Conservation (phyloP, 2,329 filamentous ascomycete species). For the Piedraia hortae region DNA sequence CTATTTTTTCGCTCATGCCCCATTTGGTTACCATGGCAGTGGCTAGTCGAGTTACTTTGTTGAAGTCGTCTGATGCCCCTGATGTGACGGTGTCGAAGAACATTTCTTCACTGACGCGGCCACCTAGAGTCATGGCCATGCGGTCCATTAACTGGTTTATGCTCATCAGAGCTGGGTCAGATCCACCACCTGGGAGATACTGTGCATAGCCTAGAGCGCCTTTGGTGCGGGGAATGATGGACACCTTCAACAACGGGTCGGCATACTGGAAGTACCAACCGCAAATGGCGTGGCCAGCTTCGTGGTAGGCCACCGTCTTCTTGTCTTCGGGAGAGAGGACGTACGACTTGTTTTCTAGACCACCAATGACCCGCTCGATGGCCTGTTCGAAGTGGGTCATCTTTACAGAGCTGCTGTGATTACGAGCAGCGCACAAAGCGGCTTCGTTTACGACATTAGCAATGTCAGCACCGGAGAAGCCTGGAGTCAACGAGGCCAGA, state of each 20-base stretch:
- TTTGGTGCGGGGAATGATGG: constrained; percentile 87
- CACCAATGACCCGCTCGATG: constrained; percentile 89
- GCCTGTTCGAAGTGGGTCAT: constrained; percentile 92
- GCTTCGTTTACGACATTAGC: constrained; percentile 97
- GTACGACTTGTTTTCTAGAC: constrained; percentile 87
- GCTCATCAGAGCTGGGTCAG: constrained; percentile 87
- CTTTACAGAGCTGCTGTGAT: constrained; percentile 49
- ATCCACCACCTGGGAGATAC: constrained; percentile 73
- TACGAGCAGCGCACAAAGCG: constrained; percentile 71
- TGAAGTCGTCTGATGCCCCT: constrained; percentile 88
- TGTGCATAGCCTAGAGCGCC: constrained; percentile 88
- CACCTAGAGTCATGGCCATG: constrained; percentile 97
- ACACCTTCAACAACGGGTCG: constrained; percentile 93
- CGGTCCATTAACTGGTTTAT: constrained; percentile 91
- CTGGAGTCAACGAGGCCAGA: constrained; percentile 73
- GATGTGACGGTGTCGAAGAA: constrained; percentile 94
- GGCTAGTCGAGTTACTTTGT: constrained; percentile 89
- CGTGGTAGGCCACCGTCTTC: constrained; percentile 87
- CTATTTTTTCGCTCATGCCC: constrained; percentile 90
- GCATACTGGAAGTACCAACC: constrained; percentile 93
- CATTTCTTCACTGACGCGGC: constrained; percentile 80
- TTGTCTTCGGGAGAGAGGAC: constrained; percentile 87
- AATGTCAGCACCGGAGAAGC: constrained; percentile 93
- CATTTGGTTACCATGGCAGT: constrained; percentile 98
- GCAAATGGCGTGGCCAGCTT: constrained; percentile 93